Percentiles rank a stretch among this genome's conserved stretches.
Conservation (phyloP, 108 stramenopile genomes). For the Nitzschia putrida region DNA sequence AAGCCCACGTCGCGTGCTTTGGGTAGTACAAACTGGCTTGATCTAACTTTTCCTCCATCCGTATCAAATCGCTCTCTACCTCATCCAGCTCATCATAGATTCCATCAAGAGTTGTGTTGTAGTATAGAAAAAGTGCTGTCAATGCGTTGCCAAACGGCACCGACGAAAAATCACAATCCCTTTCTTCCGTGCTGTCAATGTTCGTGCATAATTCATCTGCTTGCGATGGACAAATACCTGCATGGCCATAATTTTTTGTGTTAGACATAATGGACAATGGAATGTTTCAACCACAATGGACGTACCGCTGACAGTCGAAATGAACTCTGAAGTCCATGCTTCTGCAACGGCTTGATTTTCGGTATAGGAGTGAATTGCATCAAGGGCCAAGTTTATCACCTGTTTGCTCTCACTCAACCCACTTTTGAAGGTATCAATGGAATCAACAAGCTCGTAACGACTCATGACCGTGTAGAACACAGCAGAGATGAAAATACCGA, state of each 20-base stretch:
- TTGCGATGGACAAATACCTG: slow-evolving; percentile 11
- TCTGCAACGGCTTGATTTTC: neutral
- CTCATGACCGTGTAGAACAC: slow-evolving; percentile 14
- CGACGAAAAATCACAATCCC: slow-evolving; percentile 13
- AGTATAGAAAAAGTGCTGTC: neutral
- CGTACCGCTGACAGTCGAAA: slow-evolving; percentile 12
- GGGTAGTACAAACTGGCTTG: slow-evolving; percentile 18
- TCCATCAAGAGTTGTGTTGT: neutral
- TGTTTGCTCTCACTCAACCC: neutral
- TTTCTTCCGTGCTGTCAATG: neutral
- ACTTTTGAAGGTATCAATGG: neutral
- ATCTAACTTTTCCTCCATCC: neutral
- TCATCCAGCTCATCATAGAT: slow-evolving; percentile 7
- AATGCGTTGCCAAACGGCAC: slow-evolving; percentile 11
- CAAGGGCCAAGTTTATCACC: neutral
- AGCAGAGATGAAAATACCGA: slow-evolving; percentile 4
- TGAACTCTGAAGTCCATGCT: slow-evolving; percentile 10
- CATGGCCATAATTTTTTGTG: neutral
- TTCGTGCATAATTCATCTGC: slow-evolving; percentile 15
- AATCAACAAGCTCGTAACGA: neutral
- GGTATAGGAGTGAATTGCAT: neutral
- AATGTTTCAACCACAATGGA: neutral
- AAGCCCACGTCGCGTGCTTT: slow-evolving; percentile 11
- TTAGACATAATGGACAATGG: too few relatives aligned
- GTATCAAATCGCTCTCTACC: slow-evolving; percentile 3